Percentiles rank a stretch among this genome's conserved stretches.
These are phyloP conservation scores for Candida insectorum DNA, from an alignment of 805 yeast species.

Conservation along the genomic window DNA sequence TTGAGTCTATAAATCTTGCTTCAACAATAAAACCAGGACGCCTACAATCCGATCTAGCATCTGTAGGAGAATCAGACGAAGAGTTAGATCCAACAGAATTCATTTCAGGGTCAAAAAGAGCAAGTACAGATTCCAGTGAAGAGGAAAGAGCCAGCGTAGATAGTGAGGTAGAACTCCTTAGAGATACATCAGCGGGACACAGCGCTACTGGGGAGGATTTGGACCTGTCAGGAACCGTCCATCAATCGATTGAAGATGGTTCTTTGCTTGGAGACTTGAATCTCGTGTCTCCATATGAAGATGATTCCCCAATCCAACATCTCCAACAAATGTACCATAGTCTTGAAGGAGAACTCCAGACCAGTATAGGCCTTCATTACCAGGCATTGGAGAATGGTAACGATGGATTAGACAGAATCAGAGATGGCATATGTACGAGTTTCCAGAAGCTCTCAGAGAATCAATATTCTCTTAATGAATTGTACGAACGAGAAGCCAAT, in stretches of 20 bases:
- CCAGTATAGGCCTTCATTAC: constrained; percentile 6
- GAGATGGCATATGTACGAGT: constrained; percentile 24
- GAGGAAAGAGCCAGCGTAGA: too few species aligned
- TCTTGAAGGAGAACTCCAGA: constrained; percentile 3
- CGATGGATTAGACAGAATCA: constrained; percentile 22
- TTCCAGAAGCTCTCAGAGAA: constrained; percentile 40
- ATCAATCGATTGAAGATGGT: too few species aligned
- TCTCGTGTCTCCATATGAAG: too few species aligned
- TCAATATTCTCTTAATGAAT: constrained; percentile 43
- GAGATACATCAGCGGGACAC: too few species aligned
- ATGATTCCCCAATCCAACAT: constrained; percentile 9
- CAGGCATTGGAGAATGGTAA: constrained; percentile 30
- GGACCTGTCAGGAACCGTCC: too few species aligned
- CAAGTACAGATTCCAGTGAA: too few species aligned
- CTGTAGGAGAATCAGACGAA: too few species aligned
- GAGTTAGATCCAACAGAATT: constrained; percentile 26
- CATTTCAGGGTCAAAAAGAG: too few species aligned
- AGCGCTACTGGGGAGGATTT: too few species aligned
- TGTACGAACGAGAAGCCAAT: constrained; percentile 37
- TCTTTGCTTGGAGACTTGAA: too few species aligned
- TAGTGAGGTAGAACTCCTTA: too few species aligned
- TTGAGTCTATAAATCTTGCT: constrained; percentile 12
- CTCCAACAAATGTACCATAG: constrained; percentile 7
- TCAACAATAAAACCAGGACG: constrained; percentile 11
- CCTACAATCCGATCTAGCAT: too few species aligned